Conservation (phyloP, 257 asterid genomes). For the Lantana camara region DNA sequence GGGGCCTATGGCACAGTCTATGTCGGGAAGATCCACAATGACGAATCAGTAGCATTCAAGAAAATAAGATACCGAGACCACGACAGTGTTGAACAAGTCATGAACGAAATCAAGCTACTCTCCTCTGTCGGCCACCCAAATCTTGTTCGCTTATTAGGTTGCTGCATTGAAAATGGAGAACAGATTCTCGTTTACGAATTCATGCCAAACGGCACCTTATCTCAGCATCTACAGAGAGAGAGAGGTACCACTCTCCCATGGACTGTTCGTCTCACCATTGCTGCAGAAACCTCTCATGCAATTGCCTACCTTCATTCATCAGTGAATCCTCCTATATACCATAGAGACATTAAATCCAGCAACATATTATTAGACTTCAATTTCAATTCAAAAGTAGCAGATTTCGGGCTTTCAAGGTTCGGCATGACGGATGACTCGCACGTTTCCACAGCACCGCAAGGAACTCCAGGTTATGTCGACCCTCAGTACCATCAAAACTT, state of each 20-base stretch:
- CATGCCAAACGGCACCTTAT: conserved; percentile 88
- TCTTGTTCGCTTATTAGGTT: conserved; percentile 85
- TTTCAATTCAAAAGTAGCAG: conserved; percentile 88
- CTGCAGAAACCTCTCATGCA: conserved; percentile 83
- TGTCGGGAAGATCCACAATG: conserved; percentile 77
- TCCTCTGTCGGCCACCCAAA: conserved; percentile 93
- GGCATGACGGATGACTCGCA: conserved; percentile 95
- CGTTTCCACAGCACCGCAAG: conserved; percentile 94
- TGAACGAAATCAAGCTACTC: conserved; percentile 88
- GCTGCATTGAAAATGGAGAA: conserved; percentile 84
- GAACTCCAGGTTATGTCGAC: conserved; percentile 93
- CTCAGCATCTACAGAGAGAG: conserved; percentile 83
- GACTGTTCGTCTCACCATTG: conserved; percentile 84
- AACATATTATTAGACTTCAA: conserved; percentile 73
- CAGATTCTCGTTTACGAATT: conserved; percentile 88
- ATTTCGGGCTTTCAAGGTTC: conserved; percentile 85
- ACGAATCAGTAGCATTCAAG: conserved; percentile 79
- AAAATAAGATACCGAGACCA: conserved; percentile 65
- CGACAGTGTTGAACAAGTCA: conserved; percentile 72
- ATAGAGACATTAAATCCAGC: conserved; percentile 85
- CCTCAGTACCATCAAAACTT: conserved; percentile 95
- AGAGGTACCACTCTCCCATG: conserved; percentile 71
- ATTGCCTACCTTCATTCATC: conserved; percentile 85
- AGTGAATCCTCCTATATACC: conserved; percentile 86
- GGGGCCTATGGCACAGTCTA: conserved; percentile 98